phyloP scores from a whole-genome alignment of 345 rosid genomes.

The Psidium guajava region DNA sequence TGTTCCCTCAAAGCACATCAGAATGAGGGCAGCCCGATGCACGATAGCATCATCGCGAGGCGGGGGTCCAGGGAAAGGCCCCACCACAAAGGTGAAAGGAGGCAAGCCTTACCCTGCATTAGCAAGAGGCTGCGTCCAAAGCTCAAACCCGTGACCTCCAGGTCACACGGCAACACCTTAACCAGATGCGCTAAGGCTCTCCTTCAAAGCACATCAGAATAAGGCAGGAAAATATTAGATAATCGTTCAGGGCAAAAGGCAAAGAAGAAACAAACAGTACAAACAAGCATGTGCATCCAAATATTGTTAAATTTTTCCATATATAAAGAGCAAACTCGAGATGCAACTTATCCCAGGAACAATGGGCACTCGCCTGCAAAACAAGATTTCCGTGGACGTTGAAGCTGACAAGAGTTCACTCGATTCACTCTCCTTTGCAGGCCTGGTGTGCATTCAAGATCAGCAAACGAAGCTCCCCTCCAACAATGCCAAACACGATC shows the following conservation, averaged over 20 bases:
- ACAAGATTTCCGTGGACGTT: slow-evolving; percentile 13
- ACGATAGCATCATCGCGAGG: too few relatives aligned
- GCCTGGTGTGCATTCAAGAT: slow-evolving; percentile 28
- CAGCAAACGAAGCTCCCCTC: slow-evolving; percentile 8
- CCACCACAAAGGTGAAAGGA: too few relatives aligned
- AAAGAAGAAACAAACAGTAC: slow-evolving; percentile 6
- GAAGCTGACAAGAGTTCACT: slow-evolving; percentile 14
- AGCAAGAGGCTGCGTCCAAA: too few relatives aligned
- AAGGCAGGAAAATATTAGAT: neutral
- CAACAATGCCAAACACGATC: slow-evolving; percentile 1
- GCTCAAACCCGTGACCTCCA: too few relatives aligned
- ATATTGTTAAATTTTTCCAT: neutral
- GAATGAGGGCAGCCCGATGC: too few relatives aligned
- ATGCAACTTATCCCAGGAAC: neutral
- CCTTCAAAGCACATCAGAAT: neutral
- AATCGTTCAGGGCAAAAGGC: neutral
- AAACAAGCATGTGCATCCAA: neutral
- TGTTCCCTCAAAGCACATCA: neutral
- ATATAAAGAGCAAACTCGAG: neutral
- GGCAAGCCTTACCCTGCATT: too few relatives aligned
- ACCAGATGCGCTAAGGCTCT: too few relatives aligned
- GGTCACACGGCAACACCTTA: too few relatives aligned
- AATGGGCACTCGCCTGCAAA: slow-evolving; percentile 15
- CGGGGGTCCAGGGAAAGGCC: too few relatives aligned
- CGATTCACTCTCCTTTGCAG: slow-evolving; percentile 29